These are phyloP conservation scores for Sporothrix sp. DNA, from an alignment of 2,329 filamentous ascomycete genomes.

Conservation along the genomic window DNA sequence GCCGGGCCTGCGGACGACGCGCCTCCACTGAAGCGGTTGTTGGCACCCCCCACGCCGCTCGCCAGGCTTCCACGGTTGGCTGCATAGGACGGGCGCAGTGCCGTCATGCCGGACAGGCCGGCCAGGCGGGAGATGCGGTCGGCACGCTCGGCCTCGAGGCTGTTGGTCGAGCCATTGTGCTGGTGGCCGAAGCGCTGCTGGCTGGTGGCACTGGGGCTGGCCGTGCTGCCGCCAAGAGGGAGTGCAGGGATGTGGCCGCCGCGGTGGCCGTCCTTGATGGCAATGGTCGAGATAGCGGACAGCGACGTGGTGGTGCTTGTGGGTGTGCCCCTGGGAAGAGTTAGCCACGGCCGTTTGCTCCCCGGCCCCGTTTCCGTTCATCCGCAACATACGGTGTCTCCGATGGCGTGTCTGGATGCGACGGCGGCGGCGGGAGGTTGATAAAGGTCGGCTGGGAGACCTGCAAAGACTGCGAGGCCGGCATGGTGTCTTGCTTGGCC, in stretches of 20 bases:
- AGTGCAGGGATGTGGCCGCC: conserved; percentile 42
- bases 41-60: conserved; percentile 18
- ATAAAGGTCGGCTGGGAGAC: conserved; percentile 55
- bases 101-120: conserved; percentile 78
- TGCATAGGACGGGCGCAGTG: conserved; percentile 43
- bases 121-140: conserved; percentile 92
- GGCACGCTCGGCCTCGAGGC: conserved; percentile 81
- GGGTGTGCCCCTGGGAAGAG: conserved; percentile 63
- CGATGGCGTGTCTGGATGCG: conserved; percentile 75
- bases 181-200: conserved; percentile 48
- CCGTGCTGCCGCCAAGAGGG: neutral
- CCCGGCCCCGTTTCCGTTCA: neutral
- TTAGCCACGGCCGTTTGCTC: neutral
- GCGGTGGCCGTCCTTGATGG: conserved; percentile 92
- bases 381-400: conserved; percentile 67
- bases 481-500: neutral
- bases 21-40: conserved; percentile 19
- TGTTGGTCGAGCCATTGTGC: conserved; percentile 54
- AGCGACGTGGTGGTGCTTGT: conserved; percentile 89
- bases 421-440: conserved; percentile 73
- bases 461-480: conserved; percentile 15
- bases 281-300: conserved; percentile 82
- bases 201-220: conserved; percentile 31
- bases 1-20: conserved; percentile 35
- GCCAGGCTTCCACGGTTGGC: conserved; percentile 18